Percentiles rank a stretch among this genome's conserved stretches.
phyloP scores from a whole-genome alignment of 768 basidiomycete genomes.

The Tulasnella sp. region DNA sequence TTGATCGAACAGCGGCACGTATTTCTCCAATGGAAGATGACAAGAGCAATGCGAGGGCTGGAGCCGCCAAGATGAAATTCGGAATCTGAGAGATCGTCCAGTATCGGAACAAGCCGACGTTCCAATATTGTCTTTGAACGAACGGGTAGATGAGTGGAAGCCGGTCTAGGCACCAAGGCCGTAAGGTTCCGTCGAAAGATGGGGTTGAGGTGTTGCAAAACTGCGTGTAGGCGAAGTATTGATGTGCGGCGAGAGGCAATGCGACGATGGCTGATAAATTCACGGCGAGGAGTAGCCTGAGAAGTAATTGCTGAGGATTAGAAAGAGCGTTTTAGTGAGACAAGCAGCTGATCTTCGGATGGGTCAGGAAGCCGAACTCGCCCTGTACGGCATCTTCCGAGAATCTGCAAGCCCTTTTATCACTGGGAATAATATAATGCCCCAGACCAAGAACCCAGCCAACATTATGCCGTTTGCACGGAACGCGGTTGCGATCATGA shows the following conservation, averaged over 20 bases:
- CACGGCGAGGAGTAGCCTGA: not conserved
- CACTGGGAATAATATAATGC: slow-evolving; percentile 44
- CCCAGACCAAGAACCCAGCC: slow-evolving; percentile 72
- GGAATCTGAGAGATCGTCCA: slow-evolving; percentile 78
- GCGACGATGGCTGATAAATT: not conserved
- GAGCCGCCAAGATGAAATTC: slow-evolving; percentile 72
- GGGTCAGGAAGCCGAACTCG: not conserved
- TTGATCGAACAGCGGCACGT: not conserved
- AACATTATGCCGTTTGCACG: slow-evolving; percentile 71
- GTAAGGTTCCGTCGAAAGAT: slow-evolving; percentile 19
- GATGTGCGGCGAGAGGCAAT: slow-evolving; percentile 60
- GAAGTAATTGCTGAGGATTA: not conserved
- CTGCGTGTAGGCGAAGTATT: slow-evolving; percentile 47
- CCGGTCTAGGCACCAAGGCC: slow-evolving; percentile 50
- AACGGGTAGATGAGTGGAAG: slow-evolving; percentile 70
- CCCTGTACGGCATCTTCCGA: not conserved
- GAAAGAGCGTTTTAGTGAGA: not conserved
- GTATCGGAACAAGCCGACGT: slow-evolving; percentile 67
- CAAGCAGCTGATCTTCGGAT: not conserved
- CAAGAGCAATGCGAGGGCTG: slow-evolving; percentile 44
- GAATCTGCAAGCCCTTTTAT: slow-evolving; percentile 24
- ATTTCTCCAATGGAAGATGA: not conserved
- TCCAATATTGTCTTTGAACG: slow-evolving; percentile 81
- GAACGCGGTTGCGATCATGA: slow-evolving; percentile 52
- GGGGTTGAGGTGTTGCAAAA: slow-evolving; percentile 44